phyloP scores from a whole-genome alignment of 306 rosid genomes.

The Glycine latifolia region DNA sequence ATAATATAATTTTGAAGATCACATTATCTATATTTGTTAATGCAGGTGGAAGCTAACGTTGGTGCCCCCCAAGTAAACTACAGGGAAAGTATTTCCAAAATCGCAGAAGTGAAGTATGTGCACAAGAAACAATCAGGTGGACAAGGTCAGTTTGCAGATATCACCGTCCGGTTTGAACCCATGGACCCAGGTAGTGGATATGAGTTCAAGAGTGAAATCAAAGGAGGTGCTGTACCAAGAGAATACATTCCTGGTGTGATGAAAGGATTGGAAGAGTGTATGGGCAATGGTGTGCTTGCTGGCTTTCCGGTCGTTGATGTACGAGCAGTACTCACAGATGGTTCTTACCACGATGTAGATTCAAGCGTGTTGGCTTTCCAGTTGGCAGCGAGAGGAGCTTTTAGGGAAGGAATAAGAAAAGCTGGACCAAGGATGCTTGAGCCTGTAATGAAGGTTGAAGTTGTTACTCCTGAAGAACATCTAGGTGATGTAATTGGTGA shows the following conservation, averaged over 20 bases:
- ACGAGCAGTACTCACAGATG: constrained; percentile 82
- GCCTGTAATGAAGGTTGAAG: constrained; percentile 96
- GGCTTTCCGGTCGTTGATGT: constrained; percentile 96
- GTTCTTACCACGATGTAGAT: constrained; percentile 95
- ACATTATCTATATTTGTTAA: constrained; percentile 38
- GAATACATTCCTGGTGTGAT: constrained; percentile 97
- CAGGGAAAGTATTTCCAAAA: constrained; percentile 90
- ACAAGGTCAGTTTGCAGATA: constrained; percentile 95
- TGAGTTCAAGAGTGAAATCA: constrained; percentile 97
- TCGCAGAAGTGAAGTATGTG: constrained; percentile 75
- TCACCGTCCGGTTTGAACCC: constrained; percentile 91
- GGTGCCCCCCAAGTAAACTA: constrained; percentile 99
- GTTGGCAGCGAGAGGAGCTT: constrained; percentile 97
- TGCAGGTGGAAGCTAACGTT: constrained; percentile 94
- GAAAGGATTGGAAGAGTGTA: constrained; percentile 97
- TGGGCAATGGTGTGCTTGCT: constrained; percentile 94
- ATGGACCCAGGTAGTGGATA: constrained; percentile 90
- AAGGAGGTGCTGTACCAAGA: constrained; percentile 94
- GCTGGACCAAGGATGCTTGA: constrained; percentile 95
- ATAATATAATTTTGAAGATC: constrained; percentile 23
- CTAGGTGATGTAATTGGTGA: constrained; percentile 97
- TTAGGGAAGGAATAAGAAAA: constrained; percentile 81
- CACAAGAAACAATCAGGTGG: constrained; percentile 99
- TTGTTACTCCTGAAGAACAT: constrained; percentile 96
- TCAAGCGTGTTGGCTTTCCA: constrained; percentile 97